Base-by-base conservation (phyloP, 345 rosid species). In the Citrus trifoliata region DNA sequence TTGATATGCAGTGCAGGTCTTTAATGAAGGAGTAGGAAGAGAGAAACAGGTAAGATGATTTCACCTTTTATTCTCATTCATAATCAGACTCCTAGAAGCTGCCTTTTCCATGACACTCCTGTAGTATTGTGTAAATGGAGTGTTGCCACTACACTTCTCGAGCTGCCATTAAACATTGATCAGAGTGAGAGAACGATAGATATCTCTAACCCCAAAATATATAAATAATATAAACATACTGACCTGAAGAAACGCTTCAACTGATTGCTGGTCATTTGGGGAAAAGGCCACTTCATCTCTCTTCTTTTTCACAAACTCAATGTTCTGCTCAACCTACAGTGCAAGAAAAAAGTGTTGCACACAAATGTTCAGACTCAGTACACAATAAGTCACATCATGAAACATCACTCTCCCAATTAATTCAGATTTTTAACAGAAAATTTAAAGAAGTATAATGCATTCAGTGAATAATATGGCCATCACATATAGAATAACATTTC, bases 231-330 rank as follows among this genome's bases (percentile, higher is more conserved):
- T 42, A 59, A 59, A 48, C 38, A 55, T 77, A 5, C 74, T 81
- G 56, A 89, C 95, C 90, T 91, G 93, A 73, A 93, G 87, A 86
- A 96, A 96, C 40, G 90, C 76, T 69, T 91, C 99, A 32, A 80
- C 87, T 33, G 88, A 74, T 84, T 91, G 89, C 74, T 89, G 89
- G 87, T 96, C 97, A 76, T 85, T 93, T 25, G 98, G 98, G n/a
- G 98, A 96, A 81, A 88, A 96, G 37, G 94, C 83, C 73, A 85
- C 93, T 27, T 91, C 98, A 37, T 94, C 98, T 88, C 98, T 91
- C 82, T 87, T 93, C 89, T 84, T 88, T 69, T 78, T 86, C 79
- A 96, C 90, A 86, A 85, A 94, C 76, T 90, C 94, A 37, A 90
- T 67, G 65, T 96, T 93, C 83, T 83, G 79, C 86, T 94, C 97